Base-by-base conservation (phyloP, 225 moss, liverwort and hornwort species). In the Polytrichum formosum region DNA sequence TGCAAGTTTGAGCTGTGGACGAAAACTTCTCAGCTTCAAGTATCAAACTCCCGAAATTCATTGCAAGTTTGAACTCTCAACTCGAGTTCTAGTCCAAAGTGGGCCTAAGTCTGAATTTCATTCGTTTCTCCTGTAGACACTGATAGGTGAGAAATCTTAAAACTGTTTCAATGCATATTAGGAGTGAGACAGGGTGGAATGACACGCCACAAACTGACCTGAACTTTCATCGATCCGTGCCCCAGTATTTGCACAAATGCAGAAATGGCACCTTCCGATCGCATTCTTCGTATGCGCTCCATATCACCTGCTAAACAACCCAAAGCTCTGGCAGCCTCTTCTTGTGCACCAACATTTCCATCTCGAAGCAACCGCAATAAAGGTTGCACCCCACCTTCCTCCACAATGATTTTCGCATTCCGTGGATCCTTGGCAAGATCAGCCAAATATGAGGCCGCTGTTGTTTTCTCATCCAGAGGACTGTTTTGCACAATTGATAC, bases 331-430 rank as follows among this genome's bases (percentile, higher is more conserved):
- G 90, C 92, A 53, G 92, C 85, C 28, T 85, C 84, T 56, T 86
- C 90, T 77, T 92, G 92, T n/a, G 82, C 90, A 31, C 65, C 67
- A 8, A 78, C 78, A 33, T 78, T 79, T 16, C 88, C 90, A 63
- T 90, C 90, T 73, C 84, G 77, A 66, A 92, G 76, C 54, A 92
- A 72, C 20, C 83, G 83, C 55, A 92, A 77, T 13, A 92, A 77
- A 5, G 92, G 92, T 26, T 78, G 77, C 65, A 92, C 70, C 10
- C 92, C 92, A 6, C 90, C 92, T 72, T 92, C 92, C 72, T 92
- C 90, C 64, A 92, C 86, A 54, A 92, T 86, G 67, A 90, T 84
- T 81, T 92, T 92, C 29, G 80, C 88, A 76, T 87, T 88, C 67
- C 92, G 68, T 35, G 80, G 77, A 55, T 76, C 72, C 46, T 80